phyloP scores from a whole-genome alignment of 2,329 filamentous ascomycete genomes.

The Penicillium brevicompactum region DNA sequence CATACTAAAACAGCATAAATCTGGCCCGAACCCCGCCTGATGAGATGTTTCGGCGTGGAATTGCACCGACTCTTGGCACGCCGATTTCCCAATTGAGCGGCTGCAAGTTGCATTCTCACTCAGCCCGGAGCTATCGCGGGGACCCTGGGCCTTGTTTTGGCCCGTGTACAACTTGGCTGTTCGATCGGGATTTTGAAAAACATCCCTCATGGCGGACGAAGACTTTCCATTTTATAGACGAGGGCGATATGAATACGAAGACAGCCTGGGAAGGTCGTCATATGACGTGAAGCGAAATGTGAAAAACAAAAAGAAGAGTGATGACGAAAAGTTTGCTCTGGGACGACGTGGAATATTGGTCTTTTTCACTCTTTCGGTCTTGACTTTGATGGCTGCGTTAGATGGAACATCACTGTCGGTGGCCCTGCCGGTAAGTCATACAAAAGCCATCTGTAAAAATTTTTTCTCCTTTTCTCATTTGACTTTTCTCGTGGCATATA shows the following conservation, averaged over 20 bases:
- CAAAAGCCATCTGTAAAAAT: rapidly evolving
- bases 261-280: constrained; percentile 11
- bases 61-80: constrained; percentile 22
- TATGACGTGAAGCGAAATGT: constrained; percentile 1
- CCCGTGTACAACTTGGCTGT: not conserved
- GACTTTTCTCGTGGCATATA: constrained; percentile 6
- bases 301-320: not conserved
- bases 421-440: constrained; percentile 22
- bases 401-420: constrained; percentile 29
- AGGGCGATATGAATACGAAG: constrained; percentile 6
- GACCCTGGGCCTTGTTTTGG: not conserved
- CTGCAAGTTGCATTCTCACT: not conserved
- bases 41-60: constrained; percentile 11
- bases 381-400: constrained; percentile 28
- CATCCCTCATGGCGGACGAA: constrained; percentile 3
- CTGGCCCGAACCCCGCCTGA: constrained; percentile 14
- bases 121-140: not conserved
- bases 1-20: not conserved
- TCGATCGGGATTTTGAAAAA: not conserved
- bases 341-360: constrained; percentile 21
- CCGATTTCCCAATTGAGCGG: not conserved
- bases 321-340: constrained; percentile 22
- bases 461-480: not conserved
- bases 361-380: constrained; percentile 24
- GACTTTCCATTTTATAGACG: constrained; percentile 13